phyloP scores from a whole-genome alignment of 192 early-diverging fungal genomes.

The Chytriomyces hyalinus region DNA sequence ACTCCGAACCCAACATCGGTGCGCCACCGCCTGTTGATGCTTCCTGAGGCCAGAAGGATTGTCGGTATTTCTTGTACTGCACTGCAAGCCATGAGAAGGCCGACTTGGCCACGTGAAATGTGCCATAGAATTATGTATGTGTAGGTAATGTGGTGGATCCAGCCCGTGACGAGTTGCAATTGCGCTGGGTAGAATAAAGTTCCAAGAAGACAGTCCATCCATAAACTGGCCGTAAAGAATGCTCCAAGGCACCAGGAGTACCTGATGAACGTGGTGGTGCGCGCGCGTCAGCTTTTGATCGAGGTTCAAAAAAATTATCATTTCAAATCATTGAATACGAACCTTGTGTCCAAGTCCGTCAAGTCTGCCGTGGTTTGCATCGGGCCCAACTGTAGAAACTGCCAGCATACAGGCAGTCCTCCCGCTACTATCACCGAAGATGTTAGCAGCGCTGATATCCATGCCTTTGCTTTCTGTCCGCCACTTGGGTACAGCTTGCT shows the following conservation, averaged over 20 bases:
- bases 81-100: slow-evolving; percentile 30
- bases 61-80: slow-evolving; percentile 63
- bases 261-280: background rate
- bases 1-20: slow-evolving; percentile 59
- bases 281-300: background rate
- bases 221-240: slow-evolving; percentile 59
- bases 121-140: slow-evolving; percentile 51
- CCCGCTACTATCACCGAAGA: slow-evolving; percentile 6
- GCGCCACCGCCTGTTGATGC: slow-evolving; percentile 49
- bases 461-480: slow-evolving; percentile 15
- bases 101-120: slow-evolving; percentile 49
- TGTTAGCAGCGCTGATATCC: slow-evolving; percentile 1
- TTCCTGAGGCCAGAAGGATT: slow-evolving; percentile 62
- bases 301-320: background rate
- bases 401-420: background rate
- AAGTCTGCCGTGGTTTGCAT: slow-evolving; percentile 14
- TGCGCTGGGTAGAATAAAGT: slow-evolving; percentile 57
- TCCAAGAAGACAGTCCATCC: slow-evolving; percentile 62
- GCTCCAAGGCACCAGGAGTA: slow-evolving; percentile 32
- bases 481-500: background rate
- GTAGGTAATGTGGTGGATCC: slow-evolving; percentile 66
- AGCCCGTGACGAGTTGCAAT: slow-evolving; percentile 63
- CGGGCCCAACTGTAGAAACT: slow-evolving; percentile 6
- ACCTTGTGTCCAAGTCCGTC: slow-evolving; percentile 6
- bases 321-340: background rate